Evolutionary conservation across 371 early-diverging fungal species (phyloP), one percentile per base, ranked within the genome.

Genomic region (Apophysomyces elegans): DNA sequence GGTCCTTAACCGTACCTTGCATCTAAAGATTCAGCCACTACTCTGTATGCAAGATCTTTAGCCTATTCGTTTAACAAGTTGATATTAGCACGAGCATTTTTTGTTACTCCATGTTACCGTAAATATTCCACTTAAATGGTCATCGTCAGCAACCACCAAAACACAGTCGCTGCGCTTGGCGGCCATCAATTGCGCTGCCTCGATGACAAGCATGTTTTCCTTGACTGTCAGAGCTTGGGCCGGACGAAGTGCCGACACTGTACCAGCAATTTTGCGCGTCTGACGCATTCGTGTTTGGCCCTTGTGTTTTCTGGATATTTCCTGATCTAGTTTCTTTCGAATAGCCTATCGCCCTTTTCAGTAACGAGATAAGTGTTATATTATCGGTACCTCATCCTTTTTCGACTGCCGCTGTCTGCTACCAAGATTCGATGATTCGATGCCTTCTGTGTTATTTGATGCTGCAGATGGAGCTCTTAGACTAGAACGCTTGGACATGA

Each of bases 141-240:
- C 94, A 37, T 96, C 92, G 37, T 88, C 86, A 75, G 95, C 92
- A n/a, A 96, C 93, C 14, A 95, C 95, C 11, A 96, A 81, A 61
- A 91, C 94, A 70, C 96, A 95, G 76, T 98, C 97, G 16, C 93
- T 90, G n/a, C 97, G 85, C 77, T 96, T 97, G 39, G 98, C 98
- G n/a, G 99, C 96, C 98, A 98, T 97, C 47, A 96, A 84, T 78
- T 95, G 97, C 18, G 98, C 93, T 0, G 96, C 96, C 74, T 97
- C 96, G 45, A 93, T 87, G 39, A 97, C 94, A 36, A 91, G 83
- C 70, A 95, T 89, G 13, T 88, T 87, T 59, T 97, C 95, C 59
- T 91, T 87, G 57, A 96, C 93, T 5, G 95, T 96, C 67, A 98
- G 83, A 11, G 98, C 96, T 41, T 91, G 89, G 0, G 91, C 85